Evolutionary conservation across 495 filamentous ascomycete species (phyloP), one percentile per base, ranked within the genome.

Genomic region (Ramalina peruviana): DNA sequence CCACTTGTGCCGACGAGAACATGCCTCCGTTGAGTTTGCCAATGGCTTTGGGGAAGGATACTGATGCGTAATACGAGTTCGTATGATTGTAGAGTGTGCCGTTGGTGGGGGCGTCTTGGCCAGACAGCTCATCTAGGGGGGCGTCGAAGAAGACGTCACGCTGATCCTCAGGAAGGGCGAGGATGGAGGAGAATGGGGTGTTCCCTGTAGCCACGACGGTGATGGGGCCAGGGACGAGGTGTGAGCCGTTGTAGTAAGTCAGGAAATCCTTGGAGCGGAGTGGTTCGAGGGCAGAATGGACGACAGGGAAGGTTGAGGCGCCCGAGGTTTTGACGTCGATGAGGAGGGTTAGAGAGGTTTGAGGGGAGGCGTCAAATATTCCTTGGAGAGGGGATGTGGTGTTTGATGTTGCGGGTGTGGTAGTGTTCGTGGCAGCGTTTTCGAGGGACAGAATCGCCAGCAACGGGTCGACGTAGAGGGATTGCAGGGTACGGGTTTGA

Each of bases 191-290:
- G 54, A 83, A 80, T 0, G 77, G 70, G 0, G 76, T 72, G 49
- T 75, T 74, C 10, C 86, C 83, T 0, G 80, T 83, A 1, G 76
- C 76, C 1, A 90, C 77, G 1, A 92, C 72, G 1, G 84, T 92
- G 26, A 92, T 60, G n/a, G 75, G 74, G 3, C 83, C 62, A 2
- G 59, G 54, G 17, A 67, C 40, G 16, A 69, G 50, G 33, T 62
- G 58, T 1, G 64, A 68, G 25, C 76, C 67, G 52, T 81, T 61
- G 49, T 73, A 71, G 51, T 73, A 73, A 3, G 72, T 77, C 9
- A 88, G 62, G 65, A 73, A 83, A 23, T 72, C 73, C 10, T 62
- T 58, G 27, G 75, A 71, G 12, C 78, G 71, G 2, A 88, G 66
- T 4, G 74, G 70, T 21, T 71, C 62, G 0, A 88, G 69, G 36